These are phyloP conservation scores for Scheffersomyces insectosa DNA, from an alignment of 1,139 yeast species.

Conservation along the genomic window DNA sequence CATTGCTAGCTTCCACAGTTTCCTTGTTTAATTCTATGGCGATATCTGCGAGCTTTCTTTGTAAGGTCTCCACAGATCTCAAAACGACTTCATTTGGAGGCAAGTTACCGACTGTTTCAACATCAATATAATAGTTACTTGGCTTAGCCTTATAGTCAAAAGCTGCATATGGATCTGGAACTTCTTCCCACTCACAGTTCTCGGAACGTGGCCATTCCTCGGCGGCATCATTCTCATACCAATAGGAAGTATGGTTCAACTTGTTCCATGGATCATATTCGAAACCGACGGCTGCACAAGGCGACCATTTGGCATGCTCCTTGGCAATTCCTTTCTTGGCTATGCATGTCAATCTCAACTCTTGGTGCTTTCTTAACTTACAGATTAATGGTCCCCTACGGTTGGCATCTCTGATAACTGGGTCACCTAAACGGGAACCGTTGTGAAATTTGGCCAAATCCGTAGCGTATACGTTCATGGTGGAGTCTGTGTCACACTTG, in stretches of 20 bases:
- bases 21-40: slow-evolving; percentile 76
- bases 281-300: slow-evolving; percentile 95
- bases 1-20: slow-evolving; percentile 48
- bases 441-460: slow-evolving; percentile 64
- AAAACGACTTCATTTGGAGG: slow-evolving; percentile 87
- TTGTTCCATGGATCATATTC: slow-evolving; percentile 99
- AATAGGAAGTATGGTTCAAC: slow-evolving; percentile 88
- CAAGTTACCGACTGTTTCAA: slow-evolving; percentile 89
- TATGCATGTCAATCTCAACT: slow-evolving; percentile 81
- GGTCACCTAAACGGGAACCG: slow-evolving; percentile 66
- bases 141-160: slow-evolving; percentile 89
- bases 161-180: slow-evolving; percentile 83
- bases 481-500: slow-evolving; percentile 81
- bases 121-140: slow-evolving; percentile 75
- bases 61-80: slow-evolving; percentile 80
- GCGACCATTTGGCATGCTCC: slow-evolving; percentile 99
- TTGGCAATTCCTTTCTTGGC: slow-evolving; percentile 98
- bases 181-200: slow-evolving; percentile 95
- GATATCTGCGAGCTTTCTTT: slow-evolving; percentile 87
- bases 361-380: slow-evolving; percentile 91
- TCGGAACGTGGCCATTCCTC: slow-evolving; percentile 91
- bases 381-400: slow-evolving; percentile 86
- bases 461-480: slow-evolving; percentile 86
- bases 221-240: slow-evolving; percentile 91
- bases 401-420: slow-evolving; percentile 76